Base-by-base conservation (phyloP, 2,329 filamentous ascomycete species). In the Diaporthe ilicicola region DNA sequence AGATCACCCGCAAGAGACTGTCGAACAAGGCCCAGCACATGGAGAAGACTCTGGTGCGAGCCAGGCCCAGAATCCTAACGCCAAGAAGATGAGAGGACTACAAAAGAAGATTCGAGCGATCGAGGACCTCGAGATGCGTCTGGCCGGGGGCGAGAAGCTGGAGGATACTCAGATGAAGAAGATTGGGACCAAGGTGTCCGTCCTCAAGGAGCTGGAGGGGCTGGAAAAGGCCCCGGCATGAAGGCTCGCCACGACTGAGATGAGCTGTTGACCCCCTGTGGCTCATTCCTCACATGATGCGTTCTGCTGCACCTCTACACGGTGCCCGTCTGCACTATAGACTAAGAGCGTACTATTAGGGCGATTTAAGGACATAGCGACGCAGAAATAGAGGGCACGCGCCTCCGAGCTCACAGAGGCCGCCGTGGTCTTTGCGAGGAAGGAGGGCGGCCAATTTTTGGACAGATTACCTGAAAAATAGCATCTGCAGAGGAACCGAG, bases 141-240 rank as follows among this genome's bases (percentile, higher is more conserved):
- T 95, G 75, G 96, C 95, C 3, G 92, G 92, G 42, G 95, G 95
- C 6, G 96, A 99, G 87, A 98, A 98, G 87, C 85, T 99, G 72
- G 96, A 99, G 84, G 95, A 98, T 79, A 99, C 96, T 39, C 96
- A 99, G 84, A 91, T 99, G 82, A 97, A 97, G 88, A 99, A 99
- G 89, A 99, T 99, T 77, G 89, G 90, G 69, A 98, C 94, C 27
- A 97, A 98, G 85, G 86, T 91, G 61, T 83, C 88, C 19, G 95
- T 99, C 71, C 87, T 95, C 73, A 94, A 92, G 83, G 96, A 99
- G 84, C 84, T 99, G 72, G 89, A 92, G 56, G 84, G 81, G 9
- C 80, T 95, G 67, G 84, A 82, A 76, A 83, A 79, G 75, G 81
- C 82, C 72, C 70, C 39, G 24, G 39, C 42, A 48, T 37, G n/a